A percentile compares a stretch with the other conserved stretches of the same genome.
These are phyloP conservation scores for Marchantia polymorpha DNA, from an alignment of 225 moss, liverwort and hornwort genomes.

Conservation along the genomic window DNA sequence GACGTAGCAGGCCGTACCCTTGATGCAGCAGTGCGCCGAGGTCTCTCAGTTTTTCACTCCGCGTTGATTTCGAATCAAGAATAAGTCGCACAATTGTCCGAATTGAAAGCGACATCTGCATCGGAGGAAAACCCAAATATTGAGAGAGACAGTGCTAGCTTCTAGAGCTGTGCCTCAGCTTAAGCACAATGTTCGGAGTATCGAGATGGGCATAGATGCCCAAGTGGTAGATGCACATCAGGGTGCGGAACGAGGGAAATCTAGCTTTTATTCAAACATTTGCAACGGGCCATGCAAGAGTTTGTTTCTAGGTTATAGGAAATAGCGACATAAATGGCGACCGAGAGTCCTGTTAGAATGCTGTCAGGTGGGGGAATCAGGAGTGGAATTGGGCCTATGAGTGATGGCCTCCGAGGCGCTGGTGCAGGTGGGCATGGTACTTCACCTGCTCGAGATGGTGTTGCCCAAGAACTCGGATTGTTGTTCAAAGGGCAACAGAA, in stretches of 20 bases:
- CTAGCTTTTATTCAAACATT: not conserved
- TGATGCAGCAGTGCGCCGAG: conserved; percentile 5
- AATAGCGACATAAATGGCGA: conserved; percentile 51
- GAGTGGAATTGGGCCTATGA: conserved; percentile 67
- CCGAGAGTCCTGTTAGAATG: conserved; percentile 92
- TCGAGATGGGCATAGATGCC: conserved; percentile 25
- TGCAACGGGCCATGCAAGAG: conserved; percentile 28
- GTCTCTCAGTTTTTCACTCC: not conserved
- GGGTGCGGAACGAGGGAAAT: conserved; percentile 4
- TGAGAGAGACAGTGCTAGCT: not conserved
- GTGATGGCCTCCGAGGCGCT: conserved; percentile 61
- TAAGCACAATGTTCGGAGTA: conserved; percentile 28
- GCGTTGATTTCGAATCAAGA: not conserved
- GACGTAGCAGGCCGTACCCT: not conserved
- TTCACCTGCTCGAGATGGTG: conserved; percentile 71
- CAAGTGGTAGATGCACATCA: not conserved
- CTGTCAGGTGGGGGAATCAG: conserved; percentile 78
- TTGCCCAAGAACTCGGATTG: conserved; percentile 67
- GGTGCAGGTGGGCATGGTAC: conserved; percentile 52
- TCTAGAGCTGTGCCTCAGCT: not conserved
- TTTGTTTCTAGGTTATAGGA: conserved; percentile 11
- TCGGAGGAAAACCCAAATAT: not conserved
- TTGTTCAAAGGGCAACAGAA: conserved; percentile 54
- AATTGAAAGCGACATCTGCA: conserved; percentile 1
- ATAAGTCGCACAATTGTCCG: not conserved